phyloP scores from a whole-genome alignment of 768 basidiomycete species.

The Boletus vinaceobasis region DNA sequence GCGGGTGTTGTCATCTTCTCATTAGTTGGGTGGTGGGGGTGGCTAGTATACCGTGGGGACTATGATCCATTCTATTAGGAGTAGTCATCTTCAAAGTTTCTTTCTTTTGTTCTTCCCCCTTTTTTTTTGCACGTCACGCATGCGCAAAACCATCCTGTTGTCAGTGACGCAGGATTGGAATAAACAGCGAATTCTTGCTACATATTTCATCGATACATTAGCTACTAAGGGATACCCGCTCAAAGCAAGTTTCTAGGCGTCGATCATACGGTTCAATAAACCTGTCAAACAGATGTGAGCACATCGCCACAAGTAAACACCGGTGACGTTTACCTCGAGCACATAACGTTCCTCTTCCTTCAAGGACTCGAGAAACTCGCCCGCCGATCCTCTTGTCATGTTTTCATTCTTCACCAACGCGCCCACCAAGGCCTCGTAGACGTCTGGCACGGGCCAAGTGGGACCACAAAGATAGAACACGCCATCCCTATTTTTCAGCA shows the following conservation, averaged over 20 bases:
- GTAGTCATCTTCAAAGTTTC: no score
- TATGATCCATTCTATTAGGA: slow-evolving; percentile 26
- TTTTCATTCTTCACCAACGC: slow-evolving; percentile 74
- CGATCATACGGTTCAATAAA: slow-evolving; percentile 16
- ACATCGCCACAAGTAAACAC: neutral
- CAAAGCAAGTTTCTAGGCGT: neutral
- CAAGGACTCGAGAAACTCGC: slow-evolving; percentile 77
- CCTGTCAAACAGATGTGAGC: slow-evolving; percentile 11
- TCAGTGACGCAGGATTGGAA: neutral
- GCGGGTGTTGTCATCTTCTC: slow-evolving; percentile 58
- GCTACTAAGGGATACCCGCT: neutral
- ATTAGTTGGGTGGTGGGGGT: slow-evolving; percentile 36
- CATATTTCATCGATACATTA: neutral
- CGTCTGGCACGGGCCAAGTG: slow-evolving; percentile 99
- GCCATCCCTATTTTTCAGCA: slow-evolving; percentile 70
- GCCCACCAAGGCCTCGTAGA: slow-evolving; percentile 87
- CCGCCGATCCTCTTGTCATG: slow-evolving; percentile 61
- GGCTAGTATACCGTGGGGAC: slow-evolving; percentile 25
- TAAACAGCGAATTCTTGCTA: neutral
- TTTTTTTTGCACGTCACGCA: neutral
- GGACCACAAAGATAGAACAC: slow-evolving; percentile 97
- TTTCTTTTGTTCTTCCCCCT: neutral
- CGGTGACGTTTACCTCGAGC: slow-evolving; percentile 57
- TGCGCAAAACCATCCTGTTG: neutral
- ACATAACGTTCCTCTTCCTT: slow-evolving; percentile 99